A percentile compares a stretch with the other conserved stretches of the same genome.
Evolutionary conservation across 2,329 filamentous ascomycete species (phyloP).

Genomic region (Tolypocladium guangdongense): DNA sequence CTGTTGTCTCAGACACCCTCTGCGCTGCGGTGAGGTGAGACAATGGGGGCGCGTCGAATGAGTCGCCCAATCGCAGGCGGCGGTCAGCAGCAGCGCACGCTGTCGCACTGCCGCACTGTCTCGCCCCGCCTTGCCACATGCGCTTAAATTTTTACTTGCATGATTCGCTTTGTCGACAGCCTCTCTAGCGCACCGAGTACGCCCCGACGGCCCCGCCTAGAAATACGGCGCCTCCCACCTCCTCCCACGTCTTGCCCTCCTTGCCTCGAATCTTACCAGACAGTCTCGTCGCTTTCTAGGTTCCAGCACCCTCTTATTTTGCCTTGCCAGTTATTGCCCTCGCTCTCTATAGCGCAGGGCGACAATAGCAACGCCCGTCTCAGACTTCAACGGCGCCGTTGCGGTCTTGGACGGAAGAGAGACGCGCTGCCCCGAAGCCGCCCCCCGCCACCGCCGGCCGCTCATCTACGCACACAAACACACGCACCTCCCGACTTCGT

Average conservation of each 20-base stretch:
- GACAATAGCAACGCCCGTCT: neutral
- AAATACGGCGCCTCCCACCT: constrained; percentile 6
- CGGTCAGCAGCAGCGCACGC: neutral
- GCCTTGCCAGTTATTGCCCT: neutral
- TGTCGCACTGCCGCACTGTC: constrained; percentile 1
- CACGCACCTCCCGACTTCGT: constrained; percentile 13
- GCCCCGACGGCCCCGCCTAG: constrained; percentile 6
- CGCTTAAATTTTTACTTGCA: neutral
- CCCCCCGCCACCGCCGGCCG: neutral
- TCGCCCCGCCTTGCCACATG: constrained; percentile 6
- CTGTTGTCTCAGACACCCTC: neutral
- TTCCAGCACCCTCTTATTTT: neutral
- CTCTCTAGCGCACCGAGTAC: neutral
- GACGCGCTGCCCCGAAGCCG: neutral
- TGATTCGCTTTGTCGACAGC: constrained; percentile 3
- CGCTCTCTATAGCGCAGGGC: neutral
- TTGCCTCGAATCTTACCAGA: neutral
- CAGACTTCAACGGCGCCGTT: neutral
- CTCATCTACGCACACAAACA: constrained; percentile 10
- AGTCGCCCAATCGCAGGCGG: neutral
- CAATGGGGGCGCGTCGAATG: neutral
- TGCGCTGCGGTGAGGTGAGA: neutral
- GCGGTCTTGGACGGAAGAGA: neutral
- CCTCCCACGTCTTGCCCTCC: neutral
- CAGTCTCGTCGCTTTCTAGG: neutral